Evolutionary conservation across 2,329 filamentous ascomycete genomes (phyloP), one percentile per base, ranked within the genome.

Genomic region (Ophiostoma sp.): DNA sequence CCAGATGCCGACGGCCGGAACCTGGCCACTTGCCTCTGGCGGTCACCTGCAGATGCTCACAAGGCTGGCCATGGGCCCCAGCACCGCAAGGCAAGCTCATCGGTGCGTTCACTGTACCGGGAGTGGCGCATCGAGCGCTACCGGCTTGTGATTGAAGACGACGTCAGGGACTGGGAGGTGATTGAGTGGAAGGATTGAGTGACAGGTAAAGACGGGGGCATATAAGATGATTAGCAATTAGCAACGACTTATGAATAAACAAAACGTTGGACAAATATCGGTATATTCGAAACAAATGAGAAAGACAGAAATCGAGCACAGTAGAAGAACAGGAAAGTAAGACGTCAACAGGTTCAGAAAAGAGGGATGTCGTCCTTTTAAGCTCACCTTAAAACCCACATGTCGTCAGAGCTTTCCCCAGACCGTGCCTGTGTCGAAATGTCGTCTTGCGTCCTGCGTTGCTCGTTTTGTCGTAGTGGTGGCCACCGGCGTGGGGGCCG

Each of bases 1-100:
- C 91, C 92, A 25, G 90, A 97, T 82, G 83, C 81, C 59, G 85
- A 92, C 70, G 87, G 91, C 75, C 86, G 89, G 79, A 97, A 97
- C 82, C 82, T 98, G 78, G 95, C 95, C 59, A 97, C 94, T 68
- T 94, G 90, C 80, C 80, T 92, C 74, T 92, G 90, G 90, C 84
- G 88, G 76, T 87, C 86, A 42, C 84, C 85, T 59, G 84, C 87
- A 55, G 88, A 91, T 78, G 90, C 90, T 50, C 85, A 83, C 77
- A 84, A 85, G 75, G 90, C 89, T 74, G 89, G 88, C 39, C 81
- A 85, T 71, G 89, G 89, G 15, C 86, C 87, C 66, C 90, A 90
- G 73, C 87, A 89, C 80, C 82, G 84, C 73, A 83, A 92, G 86
- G 94, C 86, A 80, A 93, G 83, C 85, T 88, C 89, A 81, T 90